Percentiles rank a stretch among this genome's conserved stretches.
Evolutionary conservation across 352 stramenopile species (phyloP).

Genomic region (Nothophytophthora sp.): DNA sequence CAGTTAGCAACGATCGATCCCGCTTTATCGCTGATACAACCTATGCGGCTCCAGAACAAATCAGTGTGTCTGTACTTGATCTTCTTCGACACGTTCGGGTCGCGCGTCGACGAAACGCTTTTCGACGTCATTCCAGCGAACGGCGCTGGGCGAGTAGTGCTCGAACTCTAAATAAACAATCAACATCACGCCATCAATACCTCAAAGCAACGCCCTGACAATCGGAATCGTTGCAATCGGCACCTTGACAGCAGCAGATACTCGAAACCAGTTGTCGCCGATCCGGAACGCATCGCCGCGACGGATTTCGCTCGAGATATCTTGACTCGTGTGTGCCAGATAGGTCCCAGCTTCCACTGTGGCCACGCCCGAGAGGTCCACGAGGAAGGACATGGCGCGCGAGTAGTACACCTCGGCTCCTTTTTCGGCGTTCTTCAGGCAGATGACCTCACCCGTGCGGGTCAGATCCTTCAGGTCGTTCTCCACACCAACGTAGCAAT

Average conservation of each 20-base stretch:
- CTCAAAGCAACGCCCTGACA: background rate
- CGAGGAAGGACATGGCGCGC: constrained; percentile 62
- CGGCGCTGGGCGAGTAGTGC: constrained; percentile 54
- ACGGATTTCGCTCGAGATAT: constrained; percentile 69
- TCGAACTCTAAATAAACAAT: constrained; percentile 41
- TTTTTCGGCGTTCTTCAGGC: constrained; percentile 82
- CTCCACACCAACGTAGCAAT: constrained; percentile 82
- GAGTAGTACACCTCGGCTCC: constrained; percentile 81
- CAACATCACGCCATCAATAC: background rate
- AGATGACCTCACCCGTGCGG: constrained; percentile 80
- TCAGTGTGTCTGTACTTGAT: constrained; percentile 58
- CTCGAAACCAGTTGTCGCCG: constrained; percentile 82
- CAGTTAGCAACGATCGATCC: background rate
- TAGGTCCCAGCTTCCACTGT: constrained; percentile 79
- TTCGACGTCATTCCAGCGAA: constrained; percentile 76
- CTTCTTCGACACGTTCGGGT: constrained; percentile 84
- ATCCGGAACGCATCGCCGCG: constrained; percentile 73
- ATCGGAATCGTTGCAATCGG: background rate
- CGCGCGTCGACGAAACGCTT: constrained; percentile 77
- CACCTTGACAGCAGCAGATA: constrained; percentile 78
- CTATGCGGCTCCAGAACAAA: too few species aligned
- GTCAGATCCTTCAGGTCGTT: constrained; percentile 76
- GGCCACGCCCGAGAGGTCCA: constrained; percentile 69
- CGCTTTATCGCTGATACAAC: background rate
- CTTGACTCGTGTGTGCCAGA: constrained; percentile 60